These are phyloP conservation scores for Basipetospora sp. DNA, from an alignment of 2,329 filamentous ascomycete species.

Conservation along the genomic window DNA sequence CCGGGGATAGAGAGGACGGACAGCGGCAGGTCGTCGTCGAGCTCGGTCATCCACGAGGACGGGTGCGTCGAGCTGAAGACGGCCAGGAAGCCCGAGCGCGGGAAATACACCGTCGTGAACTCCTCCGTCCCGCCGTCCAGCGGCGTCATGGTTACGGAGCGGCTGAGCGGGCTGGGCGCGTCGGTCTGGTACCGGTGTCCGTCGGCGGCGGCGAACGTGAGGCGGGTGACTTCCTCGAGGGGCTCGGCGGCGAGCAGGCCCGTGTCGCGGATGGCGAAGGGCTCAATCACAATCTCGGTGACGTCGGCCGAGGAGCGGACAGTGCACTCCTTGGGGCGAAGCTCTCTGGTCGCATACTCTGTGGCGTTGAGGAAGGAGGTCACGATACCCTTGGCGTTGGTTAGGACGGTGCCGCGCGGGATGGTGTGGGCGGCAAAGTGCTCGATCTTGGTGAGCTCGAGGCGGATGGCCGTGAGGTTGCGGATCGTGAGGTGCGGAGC, in stretches of 20 bases:
- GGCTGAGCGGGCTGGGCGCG: constrained; percentile 45
- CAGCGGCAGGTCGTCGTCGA: constrained; percentile 58
- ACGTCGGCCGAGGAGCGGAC: constrained; percentile 49
- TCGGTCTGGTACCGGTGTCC: constrained; percentile 55
- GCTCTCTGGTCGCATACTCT: constrained; percentile 16
- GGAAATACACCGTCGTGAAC: constrained; percentile 54
- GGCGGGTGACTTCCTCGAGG: constrained; percentile 51
- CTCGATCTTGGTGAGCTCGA: constrained; percentile 60
- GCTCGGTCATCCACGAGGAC: constrained; percentile 63
- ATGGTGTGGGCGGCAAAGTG: constrained; percentile 45
- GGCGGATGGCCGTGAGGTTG: constrained; percentile 61
- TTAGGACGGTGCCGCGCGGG: constrained; percentile 27
- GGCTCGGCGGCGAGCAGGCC: constrained; percentile 45
- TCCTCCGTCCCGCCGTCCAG: constrained; percentile 37
- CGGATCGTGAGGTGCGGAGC: constrained; percentile 52
- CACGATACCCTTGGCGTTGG: constrained; percentile 29
- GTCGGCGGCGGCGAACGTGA: constrained; percentile 51
- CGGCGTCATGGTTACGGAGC: constrained; percentile 46
- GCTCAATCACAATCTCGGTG: constrained; percentile 41
- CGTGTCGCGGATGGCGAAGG: constrained; percentile 49
- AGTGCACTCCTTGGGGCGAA: constrained; percentile 33
- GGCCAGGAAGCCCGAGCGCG: constrained; percentile 37
- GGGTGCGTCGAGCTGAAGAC: constrained; percentile 60
- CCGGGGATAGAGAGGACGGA: constrained; percentile 79
- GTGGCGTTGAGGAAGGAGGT: constrained; percentile 30